phyloP scores from a whole-genome alignment of 495 filamentous ascomycete genomes.

The Pyronema domesticum region DNA sequence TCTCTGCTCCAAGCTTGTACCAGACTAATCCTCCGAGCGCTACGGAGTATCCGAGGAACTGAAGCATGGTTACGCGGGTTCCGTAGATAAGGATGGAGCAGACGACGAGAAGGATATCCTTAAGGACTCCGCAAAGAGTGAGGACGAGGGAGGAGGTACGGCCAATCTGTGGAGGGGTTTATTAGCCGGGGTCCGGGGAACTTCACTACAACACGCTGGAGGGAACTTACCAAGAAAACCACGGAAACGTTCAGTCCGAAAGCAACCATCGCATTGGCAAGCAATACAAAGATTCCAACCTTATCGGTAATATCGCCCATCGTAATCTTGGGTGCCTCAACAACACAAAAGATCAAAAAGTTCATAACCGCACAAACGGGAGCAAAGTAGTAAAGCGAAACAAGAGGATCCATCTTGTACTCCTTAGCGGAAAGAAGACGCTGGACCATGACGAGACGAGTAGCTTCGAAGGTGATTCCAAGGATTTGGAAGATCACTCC shows the following conservation, averaged over 20 bases:
- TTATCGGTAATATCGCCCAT: constrained; percentile 32
- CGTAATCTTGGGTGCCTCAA: constrained; percentile 39
- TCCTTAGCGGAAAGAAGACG: constrained; percentile 40
- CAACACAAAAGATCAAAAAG: constrained; percentile 40
- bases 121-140: constrained; percentile 57
- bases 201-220: not conserved
- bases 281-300: constrained; percentile 40
- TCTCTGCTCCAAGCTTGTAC: constrained; percentile 47
- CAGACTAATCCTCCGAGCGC: constrained; percentile 46
- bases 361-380: constrained; percentile 66
- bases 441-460: constrained; percentile 63
- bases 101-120: constrained; percentile 55
- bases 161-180: constrained; percentile 37
- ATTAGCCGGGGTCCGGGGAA: constrained; percentile 2
- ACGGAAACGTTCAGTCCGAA: constrained; percentile 63
- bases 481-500: constrained; percentile 55
- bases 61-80: constrained; percentile 39
- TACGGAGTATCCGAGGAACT: constrained; percentile 47
- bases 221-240: constrained; percentile 46
- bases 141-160: constrained; percentile 61
- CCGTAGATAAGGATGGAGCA: constrained; percentile 48
- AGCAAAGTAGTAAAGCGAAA: constrained; percentile 72
- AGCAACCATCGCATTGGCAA: constrained; percentile 53
- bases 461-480: constrained; percentile 55
- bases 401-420: constrained; percentile 67